Percentiles rank a stretch among this genome's conserved stretches.
Evolutionary conservation across 1,284 basidiomycete genomes (phyloP).

Genomic region (Vanrija pseudolonga): DNA sequence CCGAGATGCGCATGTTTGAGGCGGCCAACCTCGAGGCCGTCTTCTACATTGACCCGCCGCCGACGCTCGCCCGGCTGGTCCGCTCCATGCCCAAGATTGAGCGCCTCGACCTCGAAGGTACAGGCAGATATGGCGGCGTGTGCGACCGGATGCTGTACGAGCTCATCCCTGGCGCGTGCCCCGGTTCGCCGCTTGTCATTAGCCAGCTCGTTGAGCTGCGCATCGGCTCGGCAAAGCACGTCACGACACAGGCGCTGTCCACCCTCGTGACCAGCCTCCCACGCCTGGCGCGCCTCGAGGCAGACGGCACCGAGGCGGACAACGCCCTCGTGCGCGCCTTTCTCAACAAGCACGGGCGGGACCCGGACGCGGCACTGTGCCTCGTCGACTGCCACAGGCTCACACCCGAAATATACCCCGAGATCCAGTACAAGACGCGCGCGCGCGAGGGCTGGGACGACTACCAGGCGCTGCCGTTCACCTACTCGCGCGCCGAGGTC

Average conservation of each 20-base stretch:
- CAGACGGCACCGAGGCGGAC: slow-evolving; percentile 71
- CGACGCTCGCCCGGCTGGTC: slow-evolving; percentile 9
- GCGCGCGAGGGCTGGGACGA: slow-evolving; percentile 68
- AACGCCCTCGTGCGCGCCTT: slow-evolving; percentile 65
- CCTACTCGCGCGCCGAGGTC: slow-evolving; percentile 25
- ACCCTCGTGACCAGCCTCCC: slow-evolving; percentile 63
- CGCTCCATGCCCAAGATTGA: slow-evolving; percentile 60
- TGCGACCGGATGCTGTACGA: slow-evolving; percentile 63
- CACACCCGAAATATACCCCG: slow-evolving; percentile 60
- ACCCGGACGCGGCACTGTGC: slow-evolving; percentile 50
- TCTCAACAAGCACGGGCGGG: slow-evolving; percentile 52
- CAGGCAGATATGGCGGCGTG: slow-evolving; percentile 56
- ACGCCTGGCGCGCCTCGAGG: slow-evolving; percentile 64
- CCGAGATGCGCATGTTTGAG: slow-evolving; percentile 74
- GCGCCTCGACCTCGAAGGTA: slow-evolving; percentile 80
- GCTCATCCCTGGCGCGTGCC: slow-evolving; percentile 15
- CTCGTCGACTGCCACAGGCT: slow-evolving; percentile 73
- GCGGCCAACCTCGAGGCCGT: slow-evolving; percentile 61
- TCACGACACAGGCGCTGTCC: slow-evolving; percentile 63
- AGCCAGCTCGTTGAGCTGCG: slow-evolving; percentile 63
- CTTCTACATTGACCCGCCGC: slow-evolving; percentile 23
- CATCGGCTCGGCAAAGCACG: slow-evolving; percentile 62
- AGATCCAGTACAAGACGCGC: slow-evolving; percentile 53
- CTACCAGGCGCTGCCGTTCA: slow-evolving; percentile 56
- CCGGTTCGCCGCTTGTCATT: neutral